phyloP scores from a whole-genome alignment of 2,329 filamentous ascomycete genomes.

The Claviceps spartinae region DNA sequence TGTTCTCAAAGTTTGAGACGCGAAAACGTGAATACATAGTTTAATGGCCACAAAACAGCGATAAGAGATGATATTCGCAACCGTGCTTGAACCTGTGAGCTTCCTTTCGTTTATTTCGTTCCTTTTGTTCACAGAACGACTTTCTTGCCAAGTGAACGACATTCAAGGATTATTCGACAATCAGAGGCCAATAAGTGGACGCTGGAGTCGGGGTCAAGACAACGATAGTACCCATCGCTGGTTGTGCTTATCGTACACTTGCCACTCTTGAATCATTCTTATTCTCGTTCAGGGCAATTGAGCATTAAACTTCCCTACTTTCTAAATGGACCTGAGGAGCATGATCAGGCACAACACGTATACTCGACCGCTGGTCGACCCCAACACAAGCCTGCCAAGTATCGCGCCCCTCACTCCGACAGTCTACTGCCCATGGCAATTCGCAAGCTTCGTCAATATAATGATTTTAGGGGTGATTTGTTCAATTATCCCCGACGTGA shows the following conservation, averaged over 20 bases:
- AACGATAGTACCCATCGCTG: neutral
- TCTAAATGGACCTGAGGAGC: neutral
- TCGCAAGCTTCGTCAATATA: too few species aligned
- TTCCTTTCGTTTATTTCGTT: too few species aligned
- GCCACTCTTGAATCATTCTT: too few species aligned
- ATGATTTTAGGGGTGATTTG: too few species aligned
- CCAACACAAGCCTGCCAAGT: neutral
- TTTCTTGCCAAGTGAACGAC: neutral
- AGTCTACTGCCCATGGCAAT: neutral
- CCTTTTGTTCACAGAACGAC: too few species aligned
- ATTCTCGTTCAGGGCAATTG: neutral
- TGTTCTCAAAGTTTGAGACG: too few species aligned
- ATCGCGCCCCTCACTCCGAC: neutral
- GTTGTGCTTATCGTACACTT: neutral
- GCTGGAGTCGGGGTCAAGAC: neutral
- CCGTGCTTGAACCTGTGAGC: too few species aligned
- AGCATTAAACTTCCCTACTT: neutral
- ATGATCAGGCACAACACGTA: neutral
- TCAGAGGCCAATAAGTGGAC: too few species aligned
- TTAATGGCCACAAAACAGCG: too few species aligned
- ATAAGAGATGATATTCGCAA: too few species aligned
- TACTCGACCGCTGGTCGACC: neutral
- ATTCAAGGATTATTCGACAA: neutral
- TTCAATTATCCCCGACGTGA: too few species aligned
- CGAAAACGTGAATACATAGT: too few species aligned